These are phyloP conservation scores for Protea cynaroides DNA, from an alignment of 164 flowering plant species.

Conservation along the genomic window DNA sequence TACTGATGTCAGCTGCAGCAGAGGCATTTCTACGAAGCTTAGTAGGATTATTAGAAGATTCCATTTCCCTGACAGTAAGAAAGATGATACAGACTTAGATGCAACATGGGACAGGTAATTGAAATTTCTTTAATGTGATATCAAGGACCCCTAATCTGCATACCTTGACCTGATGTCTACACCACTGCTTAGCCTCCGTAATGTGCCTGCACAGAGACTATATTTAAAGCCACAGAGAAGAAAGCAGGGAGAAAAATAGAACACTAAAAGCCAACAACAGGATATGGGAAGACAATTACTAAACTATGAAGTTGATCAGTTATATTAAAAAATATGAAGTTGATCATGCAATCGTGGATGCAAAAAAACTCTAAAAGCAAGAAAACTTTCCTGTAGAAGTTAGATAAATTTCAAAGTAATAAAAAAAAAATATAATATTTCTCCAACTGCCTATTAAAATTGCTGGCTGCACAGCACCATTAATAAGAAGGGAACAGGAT, in stretches of 20 bases:
- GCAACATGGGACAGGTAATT: not conserved
- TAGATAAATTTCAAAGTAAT: too few relatives aligned
- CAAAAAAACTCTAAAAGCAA: too few relatives aligned
- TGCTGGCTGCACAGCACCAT: too few relatives aligned
- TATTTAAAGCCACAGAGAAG: constrained; percentile 1
- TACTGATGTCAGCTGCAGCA: constrained; percentile 54
- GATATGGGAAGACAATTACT: not conserved
- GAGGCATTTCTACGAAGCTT: constrained; percentile 80
- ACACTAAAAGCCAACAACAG: too few relatives aligned
- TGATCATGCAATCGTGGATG: not conserved
- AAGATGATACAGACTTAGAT: not conserved
- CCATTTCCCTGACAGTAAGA: constrained; percentile 36
- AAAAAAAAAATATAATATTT: too few relatives aligned
- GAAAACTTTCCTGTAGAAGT: too few relatives aligned
- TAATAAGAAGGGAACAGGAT: too few relatives aligned
- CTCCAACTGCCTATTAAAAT: too few relatives aligned
- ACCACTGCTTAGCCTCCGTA: constrained; percentile 82
- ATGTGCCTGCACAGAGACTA: constrained; percentile 39
- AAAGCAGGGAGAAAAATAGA: not conserved
- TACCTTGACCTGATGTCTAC: constrained; percentile 67
- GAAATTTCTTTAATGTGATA: not conserved
- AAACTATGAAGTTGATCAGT: not conserved
- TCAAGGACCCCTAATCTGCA: not conserved
- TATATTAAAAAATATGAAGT: not conserved
- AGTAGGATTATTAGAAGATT: constrained; percentile 34